phyloP scores from a whole-genome alignment of 495 filamentous ascomycete genomes.

The Astrocystis sublimbata region DNA sequence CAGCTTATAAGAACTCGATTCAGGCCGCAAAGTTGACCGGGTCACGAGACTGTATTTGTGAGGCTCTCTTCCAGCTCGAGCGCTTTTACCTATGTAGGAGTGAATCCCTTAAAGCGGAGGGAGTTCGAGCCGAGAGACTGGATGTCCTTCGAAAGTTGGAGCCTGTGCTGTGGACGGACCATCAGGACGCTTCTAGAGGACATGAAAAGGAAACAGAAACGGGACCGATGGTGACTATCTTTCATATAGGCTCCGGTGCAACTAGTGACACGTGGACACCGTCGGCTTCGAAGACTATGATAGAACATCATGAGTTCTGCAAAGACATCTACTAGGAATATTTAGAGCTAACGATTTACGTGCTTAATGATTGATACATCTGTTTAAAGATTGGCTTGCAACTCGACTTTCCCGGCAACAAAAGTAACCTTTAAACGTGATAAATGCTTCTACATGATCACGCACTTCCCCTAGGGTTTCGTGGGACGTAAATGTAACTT shows the following conservation, averaged over 20 bases:
- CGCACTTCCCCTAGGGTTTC: no score
- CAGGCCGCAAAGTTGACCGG: conserved; percentile 29
- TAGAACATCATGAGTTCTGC: conserved; percentile 20
- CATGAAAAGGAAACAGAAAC: conserved; percentile 6
- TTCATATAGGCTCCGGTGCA: conserved; percentile 30
- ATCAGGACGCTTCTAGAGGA: conserved; percentile 7
- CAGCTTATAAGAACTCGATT: conserved; percentile 28
- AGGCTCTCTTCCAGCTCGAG: conserved; percentile 35
- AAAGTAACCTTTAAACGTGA: no score
- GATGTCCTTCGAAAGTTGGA: conserved; percentile 24
- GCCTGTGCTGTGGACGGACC: conserved; percentile 29
- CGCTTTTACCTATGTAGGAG: conserved; percentile 29
- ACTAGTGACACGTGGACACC: conserved; percentile 25
- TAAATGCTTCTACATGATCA: no score
- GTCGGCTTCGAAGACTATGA: conserved; percentile 27
- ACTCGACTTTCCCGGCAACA: no score
- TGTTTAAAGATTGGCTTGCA: not conserved
- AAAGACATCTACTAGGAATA: conserved; percentile 9
- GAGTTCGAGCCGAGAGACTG: conserved; percentile 28
- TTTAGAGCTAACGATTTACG: conserved; percentile 8
- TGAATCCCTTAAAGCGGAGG: conserved; percentile 27
- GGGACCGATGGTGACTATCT: conserved; percentile 20
- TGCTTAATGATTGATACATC: not conserved
- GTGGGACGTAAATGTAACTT: no score
- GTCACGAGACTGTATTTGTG: conserved; percentile 32